Evolutionary conservation across 2,329 filamentous ascomycete species (phyloP), one percentile per base, ranked within the genome.

Genomic region (Diaporthe aspalathi): DNA sequence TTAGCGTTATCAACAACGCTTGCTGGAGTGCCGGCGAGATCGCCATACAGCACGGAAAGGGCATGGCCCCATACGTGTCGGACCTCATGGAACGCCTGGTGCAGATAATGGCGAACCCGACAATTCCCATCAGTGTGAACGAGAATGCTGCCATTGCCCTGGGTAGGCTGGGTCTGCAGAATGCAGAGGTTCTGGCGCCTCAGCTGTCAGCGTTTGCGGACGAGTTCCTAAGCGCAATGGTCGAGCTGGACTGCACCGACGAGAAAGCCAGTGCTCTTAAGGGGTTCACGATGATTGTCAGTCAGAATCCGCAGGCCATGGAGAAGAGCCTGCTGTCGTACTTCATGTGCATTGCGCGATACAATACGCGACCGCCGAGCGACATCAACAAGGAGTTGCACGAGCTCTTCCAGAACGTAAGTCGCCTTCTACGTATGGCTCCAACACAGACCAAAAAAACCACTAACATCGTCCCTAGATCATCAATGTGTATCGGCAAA

Each of bases 11-110:
- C 72, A 99, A 98, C 87, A 99, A 99, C 79, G 95, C 96, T 27
- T 98, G 95, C 83, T 99, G 96, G 96, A 97, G 95, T 8, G 91
- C 91, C 29, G 96, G 96, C 52, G 96, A 99, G 84, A 96, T 98
- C 73, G 90, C 94, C 20, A 91, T 97, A 81, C 91, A 94, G 73
- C 88, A 93, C 79, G 89, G 91, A 75, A 90, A 91, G 73, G 90
- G 88, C 68, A 93, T 98, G 89, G 87, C 87, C 1, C 92, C 92
- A 1, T 97, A 92, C 79, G 88, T 94, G 12, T 90, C 93, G 27
- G 89, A 92, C 73, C 84, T 99, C 20, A 90, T 97, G 71, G 88
- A 92, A 73, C 90, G 92, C 49, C 89, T 97, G 35, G 88, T 94
- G 49, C 89, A 92, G 68, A 98, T 98, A 76, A 90, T 98, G 76